Conservation (phyloP, 306 rosid genomes). For the Pachyrhizus erosus region DNA sequence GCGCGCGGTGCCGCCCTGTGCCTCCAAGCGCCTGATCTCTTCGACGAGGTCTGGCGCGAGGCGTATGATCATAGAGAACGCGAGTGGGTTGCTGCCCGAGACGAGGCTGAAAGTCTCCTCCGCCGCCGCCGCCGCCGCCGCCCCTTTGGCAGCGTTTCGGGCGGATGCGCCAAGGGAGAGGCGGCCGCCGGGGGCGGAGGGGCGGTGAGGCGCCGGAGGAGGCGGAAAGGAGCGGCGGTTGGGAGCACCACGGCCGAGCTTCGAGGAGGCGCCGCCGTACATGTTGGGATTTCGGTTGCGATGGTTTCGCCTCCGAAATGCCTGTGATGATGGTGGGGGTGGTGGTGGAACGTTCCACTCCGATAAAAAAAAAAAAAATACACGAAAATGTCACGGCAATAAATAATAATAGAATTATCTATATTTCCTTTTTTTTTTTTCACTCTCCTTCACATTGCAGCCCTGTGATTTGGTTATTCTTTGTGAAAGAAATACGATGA, state of each 20-base stretch:
- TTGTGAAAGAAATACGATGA: not conserved
- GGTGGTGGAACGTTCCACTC: not conserved
- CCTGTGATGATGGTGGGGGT: not conserved
- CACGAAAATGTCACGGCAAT: not conserved
- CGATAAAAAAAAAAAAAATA: not conserved
- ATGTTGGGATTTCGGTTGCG: slow-evolving; percentile 46
- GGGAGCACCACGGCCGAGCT: slow-evolving; percentile 80
- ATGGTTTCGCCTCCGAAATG: slow-evolving; percentile 3
- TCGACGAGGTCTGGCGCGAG: slow-evolving; percentile 87
- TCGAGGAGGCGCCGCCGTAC: slow-evolving; percentile 85
- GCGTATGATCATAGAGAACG: slow-evolving; percentile 82
- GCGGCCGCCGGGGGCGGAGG: slow-evolving; percentile 56
- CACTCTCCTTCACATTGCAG: not conserved
- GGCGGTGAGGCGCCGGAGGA: slow-evolving; percentile 59
- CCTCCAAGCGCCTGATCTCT: slow-evolving; percentile 94
- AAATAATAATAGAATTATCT: not conserved
- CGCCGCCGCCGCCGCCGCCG: slow-evolving; percentile 47
- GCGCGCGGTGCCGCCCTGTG: slow-evolving; percentile 80
- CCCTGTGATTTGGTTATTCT: not conserved
- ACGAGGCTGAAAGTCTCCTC: slow-evolving; percentile 84
- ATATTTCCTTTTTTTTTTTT: not conserved
- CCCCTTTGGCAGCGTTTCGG: slow-evolving; percentile 55
- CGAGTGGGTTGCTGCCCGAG: slow-evolving; percentile 73
- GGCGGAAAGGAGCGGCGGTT: slow-evolving; percentile 69
- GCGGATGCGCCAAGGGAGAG: slow-evolving; percentile 66